Conservation (phyloP, 2,329 filamentous ascomycete genomes). For the Lojkania enalia region DNA sequence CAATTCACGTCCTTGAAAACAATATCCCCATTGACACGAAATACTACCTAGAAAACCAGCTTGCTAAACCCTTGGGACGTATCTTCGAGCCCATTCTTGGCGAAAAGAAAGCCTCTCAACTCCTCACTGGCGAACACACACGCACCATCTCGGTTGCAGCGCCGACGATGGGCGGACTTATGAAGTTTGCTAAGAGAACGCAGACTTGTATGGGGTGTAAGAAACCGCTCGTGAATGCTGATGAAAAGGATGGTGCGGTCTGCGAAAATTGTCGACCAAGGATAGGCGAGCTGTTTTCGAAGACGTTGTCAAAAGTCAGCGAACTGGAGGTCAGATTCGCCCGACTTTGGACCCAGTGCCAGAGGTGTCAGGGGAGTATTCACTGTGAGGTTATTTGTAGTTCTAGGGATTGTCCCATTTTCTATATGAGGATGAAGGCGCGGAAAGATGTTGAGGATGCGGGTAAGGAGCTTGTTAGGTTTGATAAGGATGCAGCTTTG, state of each 20-base stretch:
- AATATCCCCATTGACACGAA: conserved; percentile 97
- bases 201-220: conserved; percentile 99
- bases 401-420: conserved; percentile 95
- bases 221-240: conserved; percentile 81
- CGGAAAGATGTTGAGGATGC: conserved; percentile 98
- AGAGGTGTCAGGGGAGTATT: conserved; percentile 95
- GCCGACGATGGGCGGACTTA: conserved; percentile 86
- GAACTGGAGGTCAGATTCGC: conserved; percentile 93
- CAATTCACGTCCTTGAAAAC: conserved; percentile 94
- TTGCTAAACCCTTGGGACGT: conserved; percentile 88
- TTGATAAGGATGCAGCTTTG: conserved; percentile 81
- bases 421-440: conserved; percentile 99
- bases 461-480: conserved; percentile 84
- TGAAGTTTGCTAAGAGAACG: conserved; percentile 99
- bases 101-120: conserved; percentile 82
- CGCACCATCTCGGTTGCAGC: conserved; percentile 92
- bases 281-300: conserved; percentile 90
- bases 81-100: conserved; percentile 98
- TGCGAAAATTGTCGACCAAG: conserved; percentile 83
- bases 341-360: conserved; percentile 95
- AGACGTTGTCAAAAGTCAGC: conserved; percentile 82
- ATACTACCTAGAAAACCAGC: conserved; percentile 98
- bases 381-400: conserved; percentile 98
- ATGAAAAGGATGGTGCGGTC: conserved; percentile 82
- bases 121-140: conserved; percentile 92